Evolutionary conservation across 1,139 yeast species (phyloP).

Genomic region (Arxiozyma bovina): DNA sequence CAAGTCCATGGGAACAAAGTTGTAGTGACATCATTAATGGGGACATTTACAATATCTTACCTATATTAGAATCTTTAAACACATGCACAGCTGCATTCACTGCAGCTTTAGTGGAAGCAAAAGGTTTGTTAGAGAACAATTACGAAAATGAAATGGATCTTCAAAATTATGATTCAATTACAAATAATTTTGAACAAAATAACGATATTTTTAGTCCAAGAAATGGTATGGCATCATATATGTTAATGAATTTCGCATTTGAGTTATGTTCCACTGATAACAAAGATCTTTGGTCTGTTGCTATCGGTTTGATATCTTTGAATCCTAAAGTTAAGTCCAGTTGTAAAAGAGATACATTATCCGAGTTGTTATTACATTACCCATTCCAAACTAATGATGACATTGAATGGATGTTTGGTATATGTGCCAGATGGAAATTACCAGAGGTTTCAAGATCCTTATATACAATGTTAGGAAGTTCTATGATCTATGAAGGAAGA

Average conservation of each 20-base stretch:
- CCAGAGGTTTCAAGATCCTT: constrained; percentile 48
- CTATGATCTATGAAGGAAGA: constrained; percentile 30
- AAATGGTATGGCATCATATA: constrained; percentile 49
- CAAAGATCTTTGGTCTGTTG: constrained; percentile 53
- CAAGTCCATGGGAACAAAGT: constrained; percentile 50
- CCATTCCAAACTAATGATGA: constrained; percentile 61
- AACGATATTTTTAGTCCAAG: constrained; percentile 31
- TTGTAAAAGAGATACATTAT: constrained; percentile 35
- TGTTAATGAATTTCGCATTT: constrained; percentile 53
- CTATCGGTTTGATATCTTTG: constrained; percentile 46
- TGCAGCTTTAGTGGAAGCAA: constrained; percentile 55
- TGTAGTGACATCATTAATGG: constrained; percentile 54
- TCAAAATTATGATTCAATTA: not conserved
- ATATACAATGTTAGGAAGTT: constrained; percentile 34
- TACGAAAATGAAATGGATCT: constrained; percentile 14
- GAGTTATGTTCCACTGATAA: constrained; percentile 29
- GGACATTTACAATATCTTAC: constrained; percentile 50
- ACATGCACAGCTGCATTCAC: constrained; percentile 60
- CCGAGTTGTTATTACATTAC: constrained; percentile 54
- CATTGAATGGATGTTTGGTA: constrained; percentile 67
- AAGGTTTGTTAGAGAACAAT: constrained; percentile 45
- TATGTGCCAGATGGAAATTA: constrained; percentile 41
- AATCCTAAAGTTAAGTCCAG: constrained; percentile 35
- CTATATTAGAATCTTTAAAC: constrained; percentile 54
- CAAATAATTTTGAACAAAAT: constrained; percentile 7